Percentiles rank a stretch among this genome's conserved stretches.
Evolutionary conservation across 2,329 filamentous ascomycete genomes (phyloP).

Genomic region (Botryotinia convoluta): DNA sequence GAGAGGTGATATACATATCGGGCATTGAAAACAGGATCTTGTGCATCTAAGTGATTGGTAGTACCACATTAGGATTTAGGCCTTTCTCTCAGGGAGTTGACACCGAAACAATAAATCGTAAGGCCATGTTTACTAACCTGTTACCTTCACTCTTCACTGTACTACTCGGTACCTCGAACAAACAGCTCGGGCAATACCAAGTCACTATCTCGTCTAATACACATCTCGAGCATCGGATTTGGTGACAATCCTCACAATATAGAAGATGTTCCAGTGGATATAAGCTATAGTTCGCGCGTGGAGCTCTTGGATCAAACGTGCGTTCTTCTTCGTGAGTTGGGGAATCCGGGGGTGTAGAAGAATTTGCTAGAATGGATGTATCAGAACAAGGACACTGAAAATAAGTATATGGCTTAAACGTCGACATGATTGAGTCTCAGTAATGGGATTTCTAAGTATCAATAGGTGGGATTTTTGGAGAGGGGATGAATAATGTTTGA

Average conservation of each 20-base stretch:
- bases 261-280: constrained; percentile 91
- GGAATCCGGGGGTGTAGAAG: constrained; percentile 39
- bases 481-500: not conserved
- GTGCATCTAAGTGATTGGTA: constrained; percentile 62
- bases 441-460: not conserved
- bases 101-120: not conserved
- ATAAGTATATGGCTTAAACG: constrained; percentile 60
- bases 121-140: constrained; percentile 63
- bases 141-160: constrained; percentile 91
- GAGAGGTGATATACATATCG: constrained; percentile 79
- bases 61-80: constrained; percentile 3
- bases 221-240: constrained; percentile 91
- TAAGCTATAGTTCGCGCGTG: constrained; percentile 84
- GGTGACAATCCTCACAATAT: constrained; percentile 96
- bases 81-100: not conserved
- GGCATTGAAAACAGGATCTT: constrained; percentile 93
- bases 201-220: constrained; percentile 91
- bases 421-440: constrained; percentile 44
- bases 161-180: constrained; percentile 94
- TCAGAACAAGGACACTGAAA: constrained; percentile 66
- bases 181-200: constrained; percentile 91
- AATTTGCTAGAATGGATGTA: constrained; percentile 36
- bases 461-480: not conserved
- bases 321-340: constrained; percentile 65
- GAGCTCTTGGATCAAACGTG: constrained; percentile 81